Base-by-base conservation (phyloP, 768 basidiomycete genomes). In the Roridomyces roridus region DNA sequence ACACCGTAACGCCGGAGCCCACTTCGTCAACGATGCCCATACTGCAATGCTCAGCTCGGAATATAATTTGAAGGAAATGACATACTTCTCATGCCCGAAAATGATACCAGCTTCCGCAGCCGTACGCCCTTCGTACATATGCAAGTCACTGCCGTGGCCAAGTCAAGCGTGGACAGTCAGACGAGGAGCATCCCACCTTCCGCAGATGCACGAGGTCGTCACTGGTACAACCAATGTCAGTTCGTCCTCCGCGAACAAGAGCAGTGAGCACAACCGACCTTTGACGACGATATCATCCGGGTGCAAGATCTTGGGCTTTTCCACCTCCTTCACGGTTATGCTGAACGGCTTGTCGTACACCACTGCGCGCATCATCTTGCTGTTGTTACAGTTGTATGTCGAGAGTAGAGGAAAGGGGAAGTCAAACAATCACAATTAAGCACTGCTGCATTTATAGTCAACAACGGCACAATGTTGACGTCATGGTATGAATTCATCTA, bases 91-190 rank as follows among this genome's bases (percentile, higher is more conserved):
- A 63, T 82, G 82, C 10, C 82, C 82, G 50, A 84, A 84, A 11
- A 82, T 74, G 21, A 82, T 80, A 4, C 80, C 81, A 29, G 78
- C 50, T 58, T 81, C 56, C 3, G 81, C 82, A 11, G 73, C 78
- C 3, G 81, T 82, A 51, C 82, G 80, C 15, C 82, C 82, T 68
- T 83, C 81, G 61, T 83, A 83, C 82, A 83, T 82, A 60, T 83
- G 82, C 50, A 83, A 63, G 57, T 83, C 82, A 45, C 80, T 82
- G 55, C n/a, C n/a, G n/a, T n/a, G n/a, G n/a, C n/a, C n/a, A n/a
- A n/a, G n/a, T n/a, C n/a, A n/a, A n/a, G n/a, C n/a, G n/a, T n/a
- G n/a, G n/a, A n/a, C n/a, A n/a, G n/a, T n/a, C n/a, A n/a, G n/a
- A n/a, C n/a, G n/a, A n/a, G n/a, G n/a, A n/a, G n/a, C n/a, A 15